Base-by-base conservation (phyloP, 129 eudicot species). In the Lactuca saligna region DNA sequence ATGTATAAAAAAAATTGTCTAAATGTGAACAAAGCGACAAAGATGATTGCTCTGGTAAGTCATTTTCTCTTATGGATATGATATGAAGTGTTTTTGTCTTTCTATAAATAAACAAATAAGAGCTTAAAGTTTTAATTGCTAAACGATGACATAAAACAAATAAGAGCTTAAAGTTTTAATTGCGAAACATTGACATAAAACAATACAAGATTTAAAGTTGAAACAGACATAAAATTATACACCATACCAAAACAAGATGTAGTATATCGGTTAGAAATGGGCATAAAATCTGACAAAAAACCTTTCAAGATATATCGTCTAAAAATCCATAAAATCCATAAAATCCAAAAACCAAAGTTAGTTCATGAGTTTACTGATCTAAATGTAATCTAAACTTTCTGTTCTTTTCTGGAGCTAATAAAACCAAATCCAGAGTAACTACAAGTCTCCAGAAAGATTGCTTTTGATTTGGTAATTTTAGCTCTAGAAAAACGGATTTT, bases 341-440 rank as follows among this genome's bases (percentile, higher is more conserved):
- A 20, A 25, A 61, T 53, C 62, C 46, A 72, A 72, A 70, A 70
- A 59, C 17, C 58, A n/a, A 56, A 8, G 25, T 57, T 25, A 4
- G 38, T 29, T 61, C 57, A 29, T 65, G 44, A 46, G 59, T 48
- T 32, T 12, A 46, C 51, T 12, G 14, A 63, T 44, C 41, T 44
- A 12, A 44, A 42, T 12, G 35, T 63, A 13, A 63, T 10, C 29
- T 39, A 9, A 48, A 42, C 50, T 50, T 48, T 66, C 4, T 49
- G n/a, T 5, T 31, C 59, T 50, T 17, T 69, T 42, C 51, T 38
- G 44, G 73, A 69, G 73, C 62, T 53, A 67, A 55, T 16, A 54
- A 69, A 73, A 64, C 71, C 63, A 63, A 50, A 66, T 12, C 53
- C 38, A 44, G 59, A 70, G 67, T 71, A 46, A 69, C 31, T 60